Percentiles rank a stretch among this genome's conserved stretches.
Evolutionary conservation across 2,329 filamentous ascomycete genomes (phyloP).

Genomic region (Trichoderma hamatum): DNA sequence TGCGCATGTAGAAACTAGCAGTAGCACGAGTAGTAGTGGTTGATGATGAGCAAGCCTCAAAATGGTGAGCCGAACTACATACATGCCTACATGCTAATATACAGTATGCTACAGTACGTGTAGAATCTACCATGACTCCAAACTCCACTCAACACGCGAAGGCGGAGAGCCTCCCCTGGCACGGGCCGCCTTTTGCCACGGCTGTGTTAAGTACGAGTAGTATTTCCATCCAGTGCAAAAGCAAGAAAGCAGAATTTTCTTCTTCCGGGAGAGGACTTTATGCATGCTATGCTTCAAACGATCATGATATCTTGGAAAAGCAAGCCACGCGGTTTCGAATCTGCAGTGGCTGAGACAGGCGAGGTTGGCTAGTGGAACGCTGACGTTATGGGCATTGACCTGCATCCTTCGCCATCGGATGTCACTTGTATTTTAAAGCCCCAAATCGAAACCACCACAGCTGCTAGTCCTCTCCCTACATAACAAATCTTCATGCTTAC

Average conservation of each 20-base stretch:
- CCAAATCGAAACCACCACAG: conserved; percentile 1
- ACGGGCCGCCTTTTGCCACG: conserved; percentile 22
- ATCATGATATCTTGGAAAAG: not conserved
- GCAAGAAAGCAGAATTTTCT: not conserved
- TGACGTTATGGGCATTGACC: not conserved
- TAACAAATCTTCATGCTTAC: conserved; percentile 2
- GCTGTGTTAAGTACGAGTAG: not conserved
- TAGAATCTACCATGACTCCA: not conserved
- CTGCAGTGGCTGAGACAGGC: conserved; percentile 1
- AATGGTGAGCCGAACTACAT: no score
- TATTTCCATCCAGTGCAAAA: not conserved
- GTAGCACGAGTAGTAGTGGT: no score
- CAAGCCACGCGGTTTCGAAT: conserved; percentile 11
- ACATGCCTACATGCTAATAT: no score
- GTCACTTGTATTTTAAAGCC: not conserved
- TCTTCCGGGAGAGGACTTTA: not conserved
- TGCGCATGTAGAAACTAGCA: no score
- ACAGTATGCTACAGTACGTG: not conserved
- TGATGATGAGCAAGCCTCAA: not conserved
- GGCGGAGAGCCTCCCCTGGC: conserved; percentile 22
- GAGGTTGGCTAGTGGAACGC: not conserved
- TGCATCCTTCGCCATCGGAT: conserved; percentile 7
- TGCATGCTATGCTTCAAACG: not conserved
- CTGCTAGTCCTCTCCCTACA: not conserved
- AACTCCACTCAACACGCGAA: conserved; percentile 22